Conservation (phyloP, 2,329 filamentous ascomycete genomes). For the Colletotrichum lupini region DNA sequence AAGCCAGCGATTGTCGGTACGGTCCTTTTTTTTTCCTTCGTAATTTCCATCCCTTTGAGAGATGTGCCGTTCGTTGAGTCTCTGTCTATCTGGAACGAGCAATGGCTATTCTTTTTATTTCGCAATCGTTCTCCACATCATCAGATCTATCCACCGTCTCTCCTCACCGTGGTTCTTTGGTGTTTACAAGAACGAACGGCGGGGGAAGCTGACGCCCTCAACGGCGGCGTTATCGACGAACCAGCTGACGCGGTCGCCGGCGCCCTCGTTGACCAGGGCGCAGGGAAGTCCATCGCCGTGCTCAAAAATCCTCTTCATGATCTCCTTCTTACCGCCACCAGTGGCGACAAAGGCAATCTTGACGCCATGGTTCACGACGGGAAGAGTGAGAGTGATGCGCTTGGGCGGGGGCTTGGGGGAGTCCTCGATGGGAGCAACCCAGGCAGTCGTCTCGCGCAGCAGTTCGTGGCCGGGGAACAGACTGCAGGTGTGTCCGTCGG, state of each 20-base stretch:
- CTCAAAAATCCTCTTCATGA: constrained; percentile 94
- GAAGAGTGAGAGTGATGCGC: constrained; percentile 91
- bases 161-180: not conserved
- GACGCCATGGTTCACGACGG: constrained; percentile 87
- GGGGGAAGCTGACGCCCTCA: constrained; percentile 85
- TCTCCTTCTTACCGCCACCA: constrained; percentile 87
- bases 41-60: constrained; percentile 7
- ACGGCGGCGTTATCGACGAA: constrained; percentile 90
- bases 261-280: constrained; percentile 85
- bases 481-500: constrained; percentile 97
- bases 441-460: constrained; percentile 86
- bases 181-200: constrained; percentile 71
- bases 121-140: constrained; percentile 3
- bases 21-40: not conserved
- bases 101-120: constrained; percentile 9
- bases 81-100: constrained; percentile 29
- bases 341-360: constrained; percentile 93
- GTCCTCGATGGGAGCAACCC: constrained; percentile 92
- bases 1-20: not conserved
- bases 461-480: constrained; percentile 92
- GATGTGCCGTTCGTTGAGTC: constrained; percentile 20
- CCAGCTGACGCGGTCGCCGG: constrained; percentile 91
- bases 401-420: constrained; percentile 93
- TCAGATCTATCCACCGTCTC: constrained; percentile 1
- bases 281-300: constrained; percentile 85